These are phyloP conservation scores for Fusarium lateritium DNA, from an alignment of 2,329 filamentous ascomycete species.

Conservation along the genomic window DNA sequence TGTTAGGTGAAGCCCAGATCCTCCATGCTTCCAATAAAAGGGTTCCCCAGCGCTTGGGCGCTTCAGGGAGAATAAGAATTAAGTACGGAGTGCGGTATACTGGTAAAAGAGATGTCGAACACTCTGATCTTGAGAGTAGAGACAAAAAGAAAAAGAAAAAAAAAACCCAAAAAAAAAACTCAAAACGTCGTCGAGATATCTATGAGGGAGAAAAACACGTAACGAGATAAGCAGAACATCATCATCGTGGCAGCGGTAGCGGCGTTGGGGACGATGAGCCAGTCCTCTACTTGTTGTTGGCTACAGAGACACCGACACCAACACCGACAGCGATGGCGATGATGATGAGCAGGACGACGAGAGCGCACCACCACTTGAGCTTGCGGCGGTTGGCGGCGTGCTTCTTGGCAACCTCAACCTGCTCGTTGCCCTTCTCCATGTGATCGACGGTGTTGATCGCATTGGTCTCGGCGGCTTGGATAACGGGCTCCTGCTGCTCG, in stretches of 20 bases:
- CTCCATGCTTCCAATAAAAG: constrained; percentile 25
- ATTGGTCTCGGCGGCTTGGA: constrained; percentile 74
- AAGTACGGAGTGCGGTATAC: constrained; percentile 43
- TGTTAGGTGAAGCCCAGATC: constrained; percentile 15
- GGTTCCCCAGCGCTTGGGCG: constrained; percentile 33
- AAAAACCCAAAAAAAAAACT: constrained; percentile 13
- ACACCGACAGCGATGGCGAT: constrained; percentile 69
- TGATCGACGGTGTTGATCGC: constrained; percentile 76
- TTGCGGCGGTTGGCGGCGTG: constrained; percentile 77
- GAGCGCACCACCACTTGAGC: constrained; percentile 86
- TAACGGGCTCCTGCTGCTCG: constrained; percentile 77
- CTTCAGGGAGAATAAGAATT: constrained; percentile 44
- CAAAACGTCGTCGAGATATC: constrained; percentile 42
- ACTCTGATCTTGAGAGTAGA: constrained; percentile 25
- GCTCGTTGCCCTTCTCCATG: constrained; percentile 77
- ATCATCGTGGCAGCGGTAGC: constrained; percentile 15
- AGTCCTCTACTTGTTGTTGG: constrained; percentile 43
- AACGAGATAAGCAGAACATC: constrained; percentile 37
- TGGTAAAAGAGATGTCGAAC: constrained; percentile 30
- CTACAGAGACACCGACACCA: constrained; percentile 65
- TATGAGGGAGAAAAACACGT: constrained; percentile 35
- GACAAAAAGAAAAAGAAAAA: constrained; percentile 7
- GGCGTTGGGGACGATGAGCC: neutral
- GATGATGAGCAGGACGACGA: constrained; percentile 72
- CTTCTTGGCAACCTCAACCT: constrained; percentile 78